Conservation (phyloP, 2,329 filamentous ascomycete species). For the Penicillium glabrum region DNA sequence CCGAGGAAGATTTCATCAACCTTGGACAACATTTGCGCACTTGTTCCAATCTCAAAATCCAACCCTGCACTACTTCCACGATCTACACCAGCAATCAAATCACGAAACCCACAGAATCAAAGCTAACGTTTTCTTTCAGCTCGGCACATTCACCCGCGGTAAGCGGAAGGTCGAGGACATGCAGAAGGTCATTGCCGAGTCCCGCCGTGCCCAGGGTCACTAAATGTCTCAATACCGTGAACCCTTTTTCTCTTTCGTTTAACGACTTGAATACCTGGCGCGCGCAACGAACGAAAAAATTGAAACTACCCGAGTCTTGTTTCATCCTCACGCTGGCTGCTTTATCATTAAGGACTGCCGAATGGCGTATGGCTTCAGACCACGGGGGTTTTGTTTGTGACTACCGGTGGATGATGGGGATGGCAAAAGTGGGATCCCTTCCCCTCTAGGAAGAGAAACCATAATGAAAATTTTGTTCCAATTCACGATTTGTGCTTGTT, state of each 20-base stretch:
- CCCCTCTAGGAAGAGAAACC: slow-evolving; percentile 24
- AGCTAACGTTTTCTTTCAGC: slow-evolving; percentile 52
- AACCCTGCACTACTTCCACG: background rate
- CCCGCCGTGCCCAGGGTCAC: slow-evolving; percentile 71
- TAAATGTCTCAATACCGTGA: slow-evolving; percentile 46
- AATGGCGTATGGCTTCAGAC: slow-evolving; percentile 26
- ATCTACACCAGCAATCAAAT: background rate
- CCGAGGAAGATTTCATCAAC: background rate
- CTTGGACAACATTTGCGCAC: background rate
- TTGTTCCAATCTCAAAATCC: background rate
- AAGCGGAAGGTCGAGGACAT: slow-evolving; percentile 99
- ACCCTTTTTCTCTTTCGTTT: slow-evolving; percentile 26
- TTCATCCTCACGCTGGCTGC: slow-evolving; percentile 7
- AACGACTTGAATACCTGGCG: slow-evolving; percentile 27
- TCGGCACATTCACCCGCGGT: slow-evolving; percentile 97
- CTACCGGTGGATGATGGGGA: slow-evolving; percentile 25
- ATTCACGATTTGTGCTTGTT: slow-evolving; percentile 8
- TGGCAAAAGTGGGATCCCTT: slow-evolving; percentile 29
- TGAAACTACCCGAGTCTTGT: slow-evolving; percentile 9
- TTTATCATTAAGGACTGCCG: slow-evolving; percentile 6
- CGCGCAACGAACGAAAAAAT: slow-evolving; percentile 25
- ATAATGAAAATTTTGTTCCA: slow-evolving; percentile 29
- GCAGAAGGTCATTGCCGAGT: slow-evolving; percentile 95
- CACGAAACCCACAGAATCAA: background rate
- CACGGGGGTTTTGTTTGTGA: slow-evolving; percentile 23